A percentile compares a stretch with the other conserved stretches of the same genome.
Conservation (phyloP, 2,329 filamentous ascomycete genomes). For the Fusarium secorum region DNA sequence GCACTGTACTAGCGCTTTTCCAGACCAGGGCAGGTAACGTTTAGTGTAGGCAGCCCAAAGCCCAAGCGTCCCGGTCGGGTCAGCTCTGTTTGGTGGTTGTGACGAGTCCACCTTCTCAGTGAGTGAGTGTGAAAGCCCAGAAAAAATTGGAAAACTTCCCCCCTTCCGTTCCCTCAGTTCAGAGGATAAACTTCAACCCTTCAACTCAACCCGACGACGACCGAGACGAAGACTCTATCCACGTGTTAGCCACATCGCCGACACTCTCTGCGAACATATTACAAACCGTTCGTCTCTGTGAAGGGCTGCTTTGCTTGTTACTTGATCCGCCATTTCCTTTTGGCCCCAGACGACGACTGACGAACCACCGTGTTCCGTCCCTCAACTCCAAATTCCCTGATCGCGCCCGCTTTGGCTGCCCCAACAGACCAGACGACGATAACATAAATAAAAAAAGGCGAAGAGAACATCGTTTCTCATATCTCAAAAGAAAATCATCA, state of each 20-base stretch:
- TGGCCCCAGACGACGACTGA: slow-evolving; percentile 35
- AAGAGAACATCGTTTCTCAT: slow-evolving; percentile 22
- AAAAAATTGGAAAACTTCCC: slow-evolving; percentile 31
- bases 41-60: slow-evolving; percentile 2
- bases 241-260: slow-evolving; percentile 39
- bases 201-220: slow-evolving; percentile 42
- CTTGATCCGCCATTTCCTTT: slow-evolving; percentile 24
- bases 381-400: slow-evolving; percentile 39
- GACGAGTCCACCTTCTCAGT: slow-evolving; percentile 1
- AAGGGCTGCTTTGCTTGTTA: slow-evolving; percentile 23
- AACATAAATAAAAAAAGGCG: slow-evolving; percentile 3
- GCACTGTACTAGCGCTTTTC: slow-evolving; percentile 16
- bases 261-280: slow-evolving; percentile 38
- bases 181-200: slow-evolving; percentile 39
- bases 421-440: slow-evolving; percentile 30
- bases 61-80: slow-evolving; percentile 12
- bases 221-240: slow-evolving; percentile 33
- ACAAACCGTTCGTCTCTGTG: slow-evolving; percentile 18
- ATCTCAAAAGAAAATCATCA: background rate
- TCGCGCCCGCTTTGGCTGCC: slow-evolving; percentile 38
- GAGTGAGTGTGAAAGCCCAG: background rate
- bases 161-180: slow-evolving; percentile 8
- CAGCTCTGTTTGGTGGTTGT: slow-evolving; percentile 12
- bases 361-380: slow-evolving; percentile 38
- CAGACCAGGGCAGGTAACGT: slow-evolving; percentile 26